Base-by-base conservation (phyloP, 441 rosid species). In the Isatis lusitanica region DNA sequence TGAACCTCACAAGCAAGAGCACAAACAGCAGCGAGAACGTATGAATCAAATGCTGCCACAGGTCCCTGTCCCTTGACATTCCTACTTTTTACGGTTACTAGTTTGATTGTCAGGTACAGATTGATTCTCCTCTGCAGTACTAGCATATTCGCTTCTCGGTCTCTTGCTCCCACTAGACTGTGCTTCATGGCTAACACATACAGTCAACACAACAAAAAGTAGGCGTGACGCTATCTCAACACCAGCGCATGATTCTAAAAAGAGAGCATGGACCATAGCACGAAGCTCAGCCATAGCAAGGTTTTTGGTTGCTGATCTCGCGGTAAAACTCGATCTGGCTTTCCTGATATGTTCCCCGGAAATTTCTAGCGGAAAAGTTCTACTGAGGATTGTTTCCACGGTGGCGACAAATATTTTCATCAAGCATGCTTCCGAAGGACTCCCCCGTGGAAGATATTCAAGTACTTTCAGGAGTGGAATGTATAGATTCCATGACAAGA, bases 1-100 rank as follows among this genome's bases (percentile, higher is more conserved):
- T 91, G 98, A 83, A 95, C 95, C 91, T 95, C 99, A 59, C 96
- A 93, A 43, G 99, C 86, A 78, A 95, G 98, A 74, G 99, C 98
- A 75, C 99, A 95, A 56, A 93, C 93, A 73, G 99, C 98, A 74
- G 98, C 98, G 65, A 95, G 86, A 77, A 95, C 98, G 75, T 90
- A 95, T 21, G 99, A 95, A 84, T 95, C 98, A 83, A 95, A 95
- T 59, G 99, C 97, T 61, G 95, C 96, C 66, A 93, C 93, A 62
- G 99, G 99, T 70, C 99, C 98, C 81, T 88, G 99, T 65, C 82
- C 90, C 82, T 87, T 95, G 36, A 56, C 61, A 79, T 76, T 93
- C 75, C 88, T 81, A 63, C 76, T 78, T 74, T 74, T 74, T 91
- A 68, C 78, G 78, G 58, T 33, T 63, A 48, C 73, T 76, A 66